Conservation (phyloP, 1,284 basidiomycete genomes). For the Apiotrichum porosum region DNA sequence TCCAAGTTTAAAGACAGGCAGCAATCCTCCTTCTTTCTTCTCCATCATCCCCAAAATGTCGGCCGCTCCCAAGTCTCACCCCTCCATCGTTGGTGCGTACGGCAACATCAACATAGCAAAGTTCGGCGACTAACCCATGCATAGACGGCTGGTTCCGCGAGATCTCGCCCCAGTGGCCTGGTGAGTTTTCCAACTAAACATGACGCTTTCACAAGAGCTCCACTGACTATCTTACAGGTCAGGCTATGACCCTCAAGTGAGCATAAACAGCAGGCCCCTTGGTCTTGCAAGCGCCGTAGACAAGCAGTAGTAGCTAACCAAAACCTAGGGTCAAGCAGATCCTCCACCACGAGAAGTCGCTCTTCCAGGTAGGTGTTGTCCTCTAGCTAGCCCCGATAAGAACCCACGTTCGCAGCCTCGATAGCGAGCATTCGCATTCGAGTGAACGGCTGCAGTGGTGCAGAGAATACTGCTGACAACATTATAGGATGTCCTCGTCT, state of each 20-base stretch:
- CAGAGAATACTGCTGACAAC: no score
- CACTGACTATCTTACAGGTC: conserved; percentile 49
- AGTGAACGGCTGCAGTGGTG: no score
- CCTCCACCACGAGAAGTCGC: conserved; percentile 86
- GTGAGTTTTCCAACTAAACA: conserved; percentile 44
- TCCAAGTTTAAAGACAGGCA: no score
- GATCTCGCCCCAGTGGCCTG: conserved; percentile 95
- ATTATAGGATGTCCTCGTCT: conserved; percentile 91
- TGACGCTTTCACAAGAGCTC: conserved; percentile 7
- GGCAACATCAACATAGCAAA: not conserved
- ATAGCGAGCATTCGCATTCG: no score
- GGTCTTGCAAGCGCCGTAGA: no score
- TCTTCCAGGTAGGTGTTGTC: conserved; percentile 61
- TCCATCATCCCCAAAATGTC: conserved; percentile 26
- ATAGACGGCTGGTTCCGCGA: conserved; percentile 92
- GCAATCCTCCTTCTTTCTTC: not conserved
- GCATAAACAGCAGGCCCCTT: conserved; percentile 4
- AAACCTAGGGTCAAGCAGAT: conserved; percentile 74
- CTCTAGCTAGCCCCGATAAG: no score
- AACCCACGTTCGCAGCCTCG: no score
- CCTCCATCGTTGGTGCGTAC: conserved; percentile 40
- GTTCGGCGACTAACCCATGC: conserved; percentile 9
- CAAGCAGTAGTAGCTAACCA: conserved; percentile 6
- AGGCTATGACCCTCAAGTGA: conserved; percentile 83
- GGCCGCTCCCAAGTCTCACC: conserved; percentile 33